phyloP scores from a whole-genome alignment of 1,284 basidiomycete species.

The Testicularia cyperi region DNA sequence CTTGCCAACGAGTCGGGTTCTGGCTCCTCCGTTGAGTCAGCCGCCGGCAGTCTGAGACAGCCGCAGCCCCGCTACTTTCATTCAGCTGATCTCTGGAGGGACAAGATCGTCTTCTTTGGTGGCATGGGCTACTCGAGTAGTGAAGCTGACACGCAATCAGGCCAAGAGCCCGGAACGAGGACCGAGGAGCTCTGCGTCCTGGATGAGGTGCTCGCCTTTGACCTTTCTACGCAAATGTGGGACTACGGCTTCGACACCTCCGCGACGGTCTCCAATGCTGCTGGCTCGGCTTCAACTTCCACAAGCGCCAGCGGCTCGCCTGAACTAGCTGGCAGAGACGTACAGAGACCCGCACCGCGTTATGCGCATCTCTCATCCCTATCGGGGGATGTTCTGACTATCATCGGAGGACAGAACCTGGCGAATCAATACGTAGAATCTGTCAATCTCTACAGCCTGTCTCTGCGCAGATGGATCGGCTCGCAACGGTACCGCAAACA shows the following conservation, averaged over 20 bases:
- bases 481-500: constrained; percentile 41
- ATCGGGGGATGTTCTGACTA: constrained; percentile 66
- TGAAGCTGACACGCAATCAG: neutral
- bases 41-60: constrained; percentile 6
- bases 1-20: neutral
- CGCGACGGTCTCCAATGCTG: constrained; percentile 1
- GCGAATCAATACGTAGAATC: constrained; percentile 63
- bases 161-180: constrained; percentile 1
- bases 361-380: constrained; percentile 53
- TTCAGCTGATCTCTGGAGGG: constrained; percentile 51
- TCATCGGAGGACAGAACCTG: constrained; percentile 87
- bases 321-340: too few species aligned
- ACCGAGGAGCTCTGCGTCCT: constrained; percentile 47
- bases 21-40: neutral
- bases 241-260: constrained; percentile 32
- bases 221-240: constrained; percentile 45
- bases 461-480: constrained; percentile 34
- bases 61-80: constrained; percentile 55
- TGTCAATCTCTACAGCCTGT: constrained; percentile 49
- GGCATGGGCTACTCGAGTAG: constrained; percentile 47
- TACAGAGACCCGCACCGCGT: constrained; percentile 31
- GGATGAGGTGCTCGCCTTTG: constrained; percentile 49
- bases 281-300: constrained; percentile 5
- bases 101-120: constrained; percentile 51
- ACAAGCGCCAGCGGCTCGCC: constrained; percentile 1